A percentile compares a stretch with the other conserved stretches of the same genome.
These are phyloP conservation scores for Phytophthora capsici DNA, from an alignment of 352 stramenopile species.

Conservation along the genomic window DNA sequence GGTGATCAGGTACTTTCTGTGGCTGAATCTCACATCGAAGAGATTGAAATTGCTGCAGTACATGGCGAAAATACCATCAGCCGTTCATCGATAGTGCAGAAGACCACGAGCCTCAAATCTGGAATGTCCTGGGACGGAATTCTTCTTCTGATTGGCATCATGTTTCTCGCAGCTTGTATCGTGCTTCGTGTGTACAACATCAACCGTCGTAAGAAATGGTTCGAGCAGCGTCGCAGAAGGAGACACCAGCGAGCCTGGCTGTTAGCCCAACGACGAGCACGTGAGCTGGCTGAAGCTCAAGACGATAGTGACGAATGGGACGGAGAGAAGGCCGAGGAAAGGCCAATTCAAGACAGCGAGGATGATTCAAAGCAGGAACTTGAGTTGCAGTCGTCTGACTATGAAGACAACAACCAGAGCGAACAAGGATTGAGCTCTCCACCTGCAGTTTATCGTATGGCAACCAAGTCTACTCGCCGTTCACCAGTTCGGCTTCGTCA, in stretches of 20 bases:
- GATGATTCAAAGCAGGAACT: constrained; percentile 27
- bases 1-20: not conserved
- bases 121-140: constrained; percentile 53
- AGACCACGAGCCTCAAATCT: not conserved
- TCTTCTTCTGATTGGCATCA: constrained; percentile 46
- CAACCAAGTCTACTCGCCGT: constrained; percentile 5
- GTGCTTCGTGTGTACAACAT: constrained; percentile 53
- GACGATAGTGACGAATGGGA: constrained; percentile 40
- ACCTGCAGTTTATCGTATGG: constrained; percentile 21
- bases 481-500: constrained; percentile 10
- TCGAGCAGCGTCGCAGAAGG: constrained; percentile 41
- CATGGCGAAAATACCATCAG: not conserved
- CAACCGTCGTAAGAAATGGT: constrained; percentile 60
- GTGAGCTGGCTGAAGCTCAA: constrained; percentile 18
- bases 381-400: constrained; percentile 1
- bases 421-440: constrained; percentile 17
- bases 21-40: constrained; percentile 1
- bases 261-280: constrained; percentile 32
- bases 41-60: constrained; percentile 9
- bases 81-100: not conserved
- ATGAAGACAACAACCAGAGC: constrained; percentile 10
- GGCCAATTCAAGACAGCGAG: constrained; percentile 25
- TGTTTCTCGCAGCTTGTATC: constrained; percentile 54
- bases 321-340: constrained; percentile 41
- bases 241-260: constrained; percentile 39